Base-by-base conservation (phyloP, 2,329 filamentous ascomycete genomes). In the Aureobasidium melanogenum region DNA sequence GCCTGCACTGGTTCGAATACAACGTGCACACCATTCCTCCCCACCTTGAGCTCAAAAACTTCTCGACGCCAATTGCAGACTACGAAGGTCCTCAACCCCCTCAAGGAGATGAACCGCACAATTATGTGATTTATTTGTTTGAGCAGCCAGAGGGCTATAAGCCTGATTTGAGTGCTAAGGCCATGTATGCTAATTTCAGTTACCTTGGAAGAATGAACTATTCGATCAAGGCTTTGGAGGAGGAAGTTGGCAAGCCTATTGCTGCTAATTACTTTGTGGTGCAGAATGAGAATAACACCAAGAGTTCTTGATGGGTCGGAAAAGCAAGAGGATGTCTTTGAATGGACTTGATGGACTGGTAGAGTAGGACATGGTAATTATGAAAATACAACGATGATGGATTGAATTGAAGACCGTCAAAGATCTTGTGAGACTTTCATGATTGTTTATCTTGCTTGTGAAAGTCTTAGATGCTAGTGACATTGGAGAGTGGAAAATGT, bases 121-220 rank as follows among this genome's bases (percentile, higher is more conserved):
- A 64, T 15, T 71, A 70, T 64, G 64, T 64, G 39, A 68, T 70
- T 64, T 71, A 69, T 62, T 67, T 71, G 30, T 71, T 71, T 63
- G 32, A 58, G 17, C 69, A 71, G 54, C 66, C 67, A 2, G 57
- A 64, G 41, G 63, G 64, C 24, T 69, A 66, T 60, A 57, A 50
- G 15, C 63, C 67, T 8, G 66, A 67, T 14, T 47, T 64, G 2
- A 66, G 60, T 36, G 64, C 67, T 26, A 63, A 63, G 14, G 64
- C 63, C 1, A 56, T 62, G 12, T 63, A 64, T 41, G 22, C 17
- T 1, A 19, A 58, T 32, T 60, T 60, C 36, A 63, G 51, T 3
- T 39, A 17, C 8, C 32, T 43, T 15, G 64, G 44, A 19, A 64
- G 66, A 32, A 62, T 66, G 28, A 70, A 70, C 56, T 71, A 68